A percentile compares a stretch with the other conserved stretches of the same genome.
Conservation (phyloP, 768 basidiomycete genomes). For the Auriscalpium microsporum region DNA sequence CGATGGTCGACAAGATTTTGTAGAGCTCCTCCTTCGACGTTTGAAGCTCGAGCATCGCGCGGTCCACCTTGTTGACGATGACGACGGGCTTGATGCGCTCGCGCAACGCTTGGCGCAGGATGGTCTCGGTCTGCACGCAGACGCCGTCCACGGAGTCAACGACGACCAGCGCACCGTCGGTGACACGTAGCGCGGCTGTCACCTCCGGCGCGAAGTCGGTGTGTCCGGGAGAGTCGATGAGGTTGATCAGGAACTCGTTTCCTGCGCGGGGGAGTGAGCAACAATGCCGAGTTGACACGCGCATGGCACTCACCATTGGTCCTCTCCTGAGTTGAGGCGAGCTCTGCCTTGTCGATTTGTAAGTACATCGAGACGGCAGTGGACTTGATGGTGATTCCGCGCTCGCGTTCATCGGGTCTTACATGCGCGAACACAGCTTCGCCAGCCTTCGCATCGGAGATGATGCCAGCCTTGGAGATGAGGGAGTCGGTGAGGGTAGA, state of each 20-base stretch:
- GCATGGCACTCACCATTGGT: constrained; percentile 57
- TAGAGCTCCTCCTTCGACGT: constrained; percentile 94
- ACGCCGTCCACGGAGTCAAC: constrained; percentile 99
- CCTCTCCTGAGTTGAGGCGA: constrained; percentile 84
- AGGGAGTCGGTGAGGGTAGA: constrained; percentile 98
- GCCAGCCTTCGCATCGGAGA: constrained; percentile 88
- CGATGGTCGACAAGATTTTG: constrained; percentile 97
- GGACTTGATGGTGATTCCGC: constrained; percentile 99
- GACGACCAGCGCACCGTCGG: constrained; percentile 98
- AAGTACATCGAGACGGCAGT: constrained; percentile 99
- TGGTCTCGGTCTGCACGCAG: constrained; percentile 99
- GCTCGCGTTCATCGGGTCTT: constrained; percentile 96
- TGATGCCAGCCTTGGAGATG: constrained; percentile 99
- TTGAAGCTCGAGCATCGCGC: constrained; percentile 96
- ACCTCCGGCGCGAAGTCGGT: constrained; percentile 99
- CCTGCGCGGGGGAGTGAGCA: constrained; percentile 33
- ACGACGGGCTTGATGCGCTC: constrained; percentile 99
- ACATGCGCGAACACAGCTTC: constrained; percentile 97
- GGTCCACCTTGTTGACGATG: constrained; percentile 99
- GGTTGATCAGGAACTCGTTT: constrained; percentile 97
- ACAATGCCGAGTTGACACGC: constrained; percentile 1
- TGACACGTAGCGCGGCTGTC: constrained; percentile 98
- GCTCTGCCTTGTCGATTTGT: constrained; percentile 84
- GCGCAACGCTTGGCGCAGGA: constrained; percentile 90
- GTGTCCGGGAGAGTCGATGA: constrained; percentile 99